A percentile compares a stretch with the other conserved stretches of the same genome.
These are phyloP conservation scores for Coemansia sp. DNA, from an alignment of 192 early-diverging fungal species.

Conservation along the genomic window DNA sequence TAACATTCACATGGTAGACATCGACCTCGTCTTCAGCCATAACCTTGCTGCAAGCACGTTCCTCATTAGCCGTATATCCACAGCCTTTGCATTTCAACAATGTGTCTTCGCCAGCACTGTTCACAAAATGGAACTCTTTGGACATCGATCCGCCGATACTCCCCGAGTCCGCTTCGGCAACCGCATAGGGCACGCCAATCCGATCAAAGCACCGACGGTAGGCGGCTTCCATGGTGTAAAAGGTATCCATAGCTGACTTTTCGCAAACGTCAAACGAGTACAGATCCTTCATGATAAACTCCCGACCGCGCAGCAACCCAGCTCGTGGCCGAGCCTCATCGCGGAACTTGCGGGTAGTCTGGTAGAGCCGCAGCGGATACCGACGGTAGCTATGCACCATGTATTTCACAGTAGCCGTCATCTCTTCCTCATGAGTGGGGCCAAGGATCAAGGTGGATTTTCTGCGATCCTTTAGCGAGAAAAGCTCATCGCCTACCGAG, in stretches of 20 bases:
- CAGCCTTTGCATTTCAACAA: slow-evolving; percentile 71
- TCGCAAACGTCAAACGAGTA: slow-evolving; percentile 81
- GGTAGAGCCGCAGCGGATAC: slow-evolving; percentile 83
- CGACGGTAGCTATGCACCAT: slow-evolving; percentile 69
- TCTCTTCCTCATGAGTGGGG: slow-evolving; percentile 93
- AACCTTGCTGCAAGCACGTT: slow-evolving; percentile 56
- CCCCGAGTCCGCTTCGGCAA: slow-evolving; percentile 88
- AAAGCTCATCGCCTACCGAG: slow-evolving; percentile 64
- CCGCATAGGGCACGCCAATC: slow-evolving; percentile 78
- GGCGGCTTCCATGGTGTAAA: slow-evolving; percentile 68
- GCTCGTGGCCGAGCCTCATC: slow-evolving; percentile 81
- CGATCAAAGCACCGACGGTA: slow-evolving; percentile 73
- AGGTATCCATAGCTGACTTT: slow-evolving; percentile 69
- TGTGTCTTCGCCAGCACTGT: slow-evolving; percentile 76
- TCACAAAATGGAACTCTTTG: slow-evolving; percentile 87
- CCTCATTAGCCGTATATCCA: slow-evolving; percentile 83
- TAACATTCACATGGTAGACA: slow-evolving; percentile 1
- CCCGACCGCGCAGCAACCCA: slow-evolving; percentile 80
- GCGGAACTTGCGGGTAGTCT: slow-evolving; percentile 82
- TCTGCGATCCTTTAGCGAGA: slow-evolving; percentile 78
- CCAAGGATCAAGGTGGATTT: slow-evolving; percentile 65
- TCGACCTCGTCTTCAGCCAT: not conserved
- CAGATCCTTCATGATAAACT: slow-evolving; percentile 97
- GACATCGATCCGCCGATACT: slow-evolving; percentile 87
- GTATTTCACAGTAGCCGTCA: slow-evolving; percentile 68